Evolutionary conservation across 805 yeast genomes (phyloP), one percentile per base, ranked within the genome.

Genomic region (Spathaspora arborariae): DNA sequence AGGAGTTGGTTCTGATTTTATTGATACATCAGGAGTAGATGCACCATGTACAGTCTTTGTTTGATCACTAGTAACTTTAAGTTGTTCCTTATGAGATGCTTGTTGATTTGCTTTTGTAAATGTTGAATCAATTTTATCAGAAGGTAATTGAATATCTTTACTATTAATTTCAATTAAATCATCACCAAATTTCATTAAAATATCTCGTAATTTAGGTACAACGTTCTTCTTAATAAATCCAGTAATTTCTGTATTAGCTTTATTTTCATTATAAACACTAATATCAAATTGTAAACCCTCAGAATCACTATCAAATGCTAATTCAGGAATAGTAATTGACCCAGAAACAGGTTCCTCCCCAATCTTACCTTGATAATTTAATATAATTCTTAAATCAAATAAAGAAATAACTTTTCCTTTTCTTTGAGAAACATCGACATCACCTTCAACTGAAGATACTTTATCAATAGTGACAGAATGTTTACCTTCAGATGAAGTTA

Each of bases 381-480:
- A 62, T 2, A 78, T 81, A 42, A 91, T 50, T 51, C 82, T 78
- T 61, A 94, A 71, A 58, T 94, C 99, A 65, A 89, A 94, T 49
- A 94, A 68, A 4, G 96, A 86, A 56, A 94, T 91, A 20, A 92
- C 95, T 65, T 92, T 91, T 13, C 99, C 99, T 66, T 94, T 94
- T 57, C 99, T 82, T 71, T 94, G 99, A 55, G 89, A 85, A 24
- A 94, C 98, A 62, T 91, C 99, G 53, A 91, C 96, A 58, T 94
- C 99, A 45, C 99, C 99, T 57, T 88, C 96, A 18, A 92, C 75
- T 15, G 79, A 68, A 16, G 81, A 77, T 13, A 87, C 70, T 20
- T 68, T 53, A 11, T 71, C 60, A 19, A 83, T 68, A 40, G 55
- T 58, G 15, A 65, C 75, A 21, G 58, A 55, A 33, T 56, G 53